Evolutionary conservation across 2,329 filamentous ascomycete genomes (phyloP), one percentile per base, ranked within the genome.

Genomic region (Cordyceps farinosa): DNA sequence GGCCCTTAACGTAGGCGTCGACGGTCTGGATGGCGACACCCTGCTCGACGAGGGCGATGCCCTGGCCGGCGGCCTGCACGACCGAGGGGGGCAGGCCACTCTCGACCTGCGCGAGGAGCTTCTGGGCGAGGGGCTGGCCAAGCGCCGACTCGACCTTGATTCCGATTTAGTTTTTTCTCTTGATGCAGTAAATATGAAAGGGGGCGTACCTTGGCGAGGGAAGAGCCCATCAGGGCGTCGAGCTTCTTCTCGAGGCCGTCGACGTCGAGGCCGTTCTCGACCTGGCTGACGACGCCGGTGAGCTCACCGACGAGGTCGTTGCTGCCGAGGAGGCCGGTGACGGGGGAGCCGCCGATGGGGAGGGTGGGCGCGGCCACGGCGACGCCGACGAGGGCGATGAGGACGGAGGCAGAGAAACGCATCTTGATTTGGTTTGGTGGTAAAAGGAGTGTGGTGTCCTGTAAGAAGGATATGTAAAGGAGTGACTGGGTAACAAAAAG

Each of bases 51-150:
- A 69, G 66, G 52, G 65, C 66, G 29, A 70, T 52, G 44, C 66
- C 68, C 66, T 70, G 66, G 44, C 68, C 69, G 51, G 69, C 65
- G 64, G 67, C 65, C 50, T 67, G 61, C 45, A 69, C 63, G 40
- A 64, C 36, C 48, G 60, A 64, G 42, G 62, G 55, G 32, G 64
- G 53, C 32, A 64, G 55, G 38, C 66, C 66, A 47, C 60, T 50
- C 42, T 68, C 55, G n/a, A 66, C 54, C 30, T 68, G 64, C 32
- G 59, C 61, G 53, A 70, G 62, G 45, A 69, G 67, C 66, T 67
- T 69, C 57, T 64, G 40, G 38, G 68, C 67, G 22, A 71, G 65
- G 52, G 66, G 65, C 42, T 60, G 48, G 27, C 62, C 64, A 9
- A 70, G 64, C n/a, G 56, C 66, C 40, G 64, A 32, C 67, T 70